A percentile compares a stretch with the other conserved stretches of the same genome.
Conservation (phyloP, 2,329 filamentous ascomycete genomes). For the Hypomyces perniciosus region DNA sequence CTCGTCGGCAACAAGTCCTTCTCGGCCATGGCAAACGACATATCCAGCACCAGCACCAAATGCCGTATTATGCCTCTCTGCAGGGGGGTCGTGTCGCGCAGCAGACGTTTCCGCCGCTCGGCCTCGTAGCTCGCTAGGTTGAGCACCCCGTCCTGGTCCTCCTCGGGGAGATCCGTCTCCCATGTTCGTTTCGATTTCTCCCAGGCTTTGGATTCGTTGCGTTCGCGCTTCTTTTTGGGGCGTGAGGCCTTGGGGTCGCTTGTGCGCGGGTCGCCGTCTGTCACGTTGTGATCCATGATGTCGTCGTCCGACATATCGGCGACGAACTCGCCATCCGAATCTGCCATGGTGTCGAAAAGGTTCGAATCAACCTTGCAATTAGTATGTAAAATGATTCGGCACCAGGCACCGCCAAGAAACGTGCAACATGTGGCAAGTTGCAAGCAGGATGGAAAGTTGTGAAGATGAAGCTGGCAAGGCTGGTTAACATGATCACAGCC, state of each 20-base stretch:
- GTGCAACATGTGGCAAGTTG: neutral
- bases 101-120: conserved; percentile 70
- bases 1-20: conserved; percentile 90
- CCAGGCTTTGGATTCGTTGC: conserved; percentile 52
- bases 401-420: too few species aligned
- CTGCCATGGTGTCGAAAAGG: conserved; percentile 49
- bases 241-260: conserved; percentile 23
- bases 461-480: conserved; percentile 5
- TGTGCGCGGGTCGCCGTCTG: conserved; percentile 27
- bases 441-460: conserved; percentile 1
- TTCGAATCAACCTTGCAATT: neutral
- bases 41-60: conserved; percentile 81
- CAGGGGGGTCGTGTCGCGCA: conserved; percentile 90
- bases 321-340: conserved; percentile 67
- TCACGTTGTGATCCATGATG: conserved; percentile 44
- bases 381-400: too few species aligned
- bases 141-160: conserved; percentile 73
- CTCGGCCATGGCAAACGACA: conserved; percentile 89
- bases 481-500: conserved; percentile 12
- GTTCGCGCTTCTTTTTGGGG: conserved; percentile 28
- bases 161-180: conserved; percentile 62
- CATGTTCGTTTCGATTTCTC: conserved; percentile 61
- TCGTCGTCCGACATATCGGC: conserved; percentile 61
- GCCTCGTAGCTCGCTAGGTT: conserved; percentile 75
- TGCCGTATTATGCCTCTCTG: conserved; percentile 98